Evolutionary conservation across 129 eudicot species (phyloP).

Genomic region (Ambrosia trifida): DNA sequence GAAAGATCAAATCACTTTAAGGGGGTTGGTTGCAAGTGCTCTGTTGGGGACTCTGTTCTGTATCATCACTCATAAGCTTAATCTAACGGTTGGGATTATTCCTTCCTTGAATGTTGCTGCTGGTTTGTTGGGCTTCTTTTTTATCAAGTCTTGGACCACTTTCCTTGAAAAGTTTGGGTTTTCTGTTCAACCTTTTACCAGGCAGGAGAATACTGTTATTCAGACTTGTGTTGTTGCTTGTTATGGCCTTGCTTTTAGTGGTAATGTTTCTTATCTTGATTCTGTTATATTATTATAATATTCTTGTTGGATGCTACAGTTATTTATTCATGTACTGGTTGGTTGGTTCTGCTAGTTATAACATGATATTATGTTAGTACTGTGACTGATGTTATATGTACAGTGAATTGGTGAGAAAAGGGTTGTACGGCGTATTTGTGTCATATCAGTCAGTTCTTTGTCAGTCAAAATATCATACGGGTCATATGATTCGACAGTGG

Average conservation of each 20-base stretch:
- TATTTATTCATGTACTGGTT: no score
- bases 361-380: no score
- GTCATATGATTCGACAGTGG: no score
- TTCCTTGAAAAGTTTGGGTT: slow-evolving; percentile 32
- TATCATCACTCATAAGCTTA: slow-evolving; percentile 60
- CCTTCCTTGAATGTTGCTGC: slow-evolving; percentile 76
- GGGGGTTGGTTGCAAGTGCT: slow-evolving; percentile 44
- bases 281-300: background rate
- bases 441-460: no score
- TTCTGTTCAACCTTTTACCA: slow-evolving; percentile 54
- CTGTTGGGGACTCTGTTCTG: slow-evolving; percentile 49
- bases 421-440: no score
- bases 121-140: slow-evolving; percentile 60
- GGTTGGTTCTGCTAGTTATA: no score
- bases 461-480: no score
- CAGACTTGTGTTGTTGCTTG: slow-evolving; percentile 77
- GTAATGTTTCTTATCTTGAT: slow-evolving; percentile 30
- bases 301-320: no score
- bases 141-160: slow-evolving; percentile 46
- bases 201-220: slow-evolving; percentile 70
- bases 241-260: slow-evolving; percentile 70
- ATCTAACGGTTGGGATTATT: slow-evolving; percentile 62
- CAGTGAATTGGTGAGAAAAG: no score
- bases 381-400: no score
- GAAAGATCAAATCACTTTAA: slow-evolving; percentile 51